phyloP scores from a whole-genome alignment of 1,139 yeast species.

The Taphrina populina region DNA sequence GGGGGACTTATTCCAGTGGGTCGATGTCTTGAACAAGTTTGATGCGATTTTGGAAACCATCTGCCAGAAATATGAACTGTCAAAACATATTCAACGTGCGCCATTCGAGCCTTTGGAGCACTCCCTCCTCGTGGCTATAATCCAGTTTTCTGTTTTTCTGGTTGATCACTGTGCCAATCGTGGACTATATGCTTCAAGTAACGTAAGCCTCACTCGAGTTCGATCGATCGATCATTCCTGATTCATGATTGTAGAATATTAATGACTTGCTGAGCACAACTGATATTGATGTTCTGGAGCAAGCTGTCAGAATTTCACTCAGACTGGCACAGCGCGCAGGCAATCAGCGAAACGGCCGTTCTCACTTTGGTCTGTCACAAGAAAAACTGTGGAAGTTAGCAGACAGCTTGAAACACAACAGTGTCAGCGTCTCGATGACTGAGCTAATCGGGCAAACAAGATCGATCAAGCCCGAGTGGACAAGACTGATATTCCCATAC shows the following conservation, averaged over 20 bases:
- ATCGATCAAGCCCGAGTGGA: constrained; percentile 14
- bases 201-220: constrained; percentile 42
- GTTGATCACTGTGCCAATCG: constrained; percentile 71
- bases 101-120: constrained; percentile 48
- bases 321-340: constrained; percentile 56
- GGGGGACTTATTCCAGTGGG: constrained; percentile 77
- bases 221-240: background rate
- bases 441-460: background rate
- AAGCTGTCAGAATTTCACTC: constrained; percentile 64
- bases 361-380: constrained; percentile 31
- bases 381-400: constrained; percentile 35
- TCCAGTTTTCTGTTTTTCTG: constrained; percentile 62
- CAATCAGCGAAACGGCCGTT: constrained; percentile 36
- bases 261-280: constrained; percentile 60
- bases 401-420: constrained; percentile 30
- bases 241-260: constrained; percentile 45
- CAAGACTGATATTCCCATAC: constrained; percentile 13
- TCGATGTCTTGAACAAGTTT: constrained; percentile 69
- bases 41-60: constrained; percentile 62
- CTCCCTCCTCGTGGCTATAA: constrained; percentile 54
- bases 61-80: constrained; percentile 58
- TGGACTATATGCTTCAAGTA: constrained; percentile 57
- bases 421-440: constrained; percentile 13
- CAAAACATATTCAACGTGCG: constrained; percentile 39
- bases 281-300: constrained; percentile 52